Evolutionary conservation across 371 early-diverging fungal species (phyloP), one percentile per base, ranked within the genome.

Genomic region (Fennellomyces sp.): DNA sequence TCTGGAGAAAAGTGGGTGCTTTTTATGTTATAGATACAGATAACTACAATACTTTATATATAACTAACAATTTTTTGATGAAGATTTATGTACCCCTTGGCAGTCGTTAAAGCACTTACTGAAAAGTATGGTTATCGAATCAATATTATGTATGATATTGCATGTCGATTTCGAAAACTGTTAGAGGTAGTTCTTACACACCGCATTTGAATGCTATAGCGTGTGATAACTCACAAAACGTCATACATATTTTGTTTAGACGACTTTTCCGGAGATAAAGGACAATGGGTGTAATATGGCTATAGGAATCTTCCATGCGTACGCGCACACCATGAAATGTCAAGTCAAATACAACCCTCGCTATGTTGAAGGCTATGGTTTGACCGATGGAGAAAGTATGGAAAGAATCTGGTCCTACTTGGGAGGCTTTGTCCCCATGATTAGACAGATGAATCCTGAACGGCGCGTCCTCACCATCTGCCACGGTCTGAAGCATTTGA

Each of bases 341-440:
- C 53, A 60, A 45, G 47, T 53, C 3, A n/a, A 42, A 4, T 60
- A 45, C 45, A 52, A 60, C 27, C 61, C 60, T 19, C 21, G 52
- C 3, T 59, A 36, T 26, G 28, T 48, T 6, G 21, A 35, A 59
- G 38, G 52, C 29, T 52, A 29, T 39, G 60, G 52, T 5, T 28
- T 51, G 12, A 52, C 52, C 3, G 52, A 59, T 29, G 60, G 60
- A 15, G 60, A 52, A 51, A 52, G 52, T 3, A 36, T 31, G n/a
- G n/a, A n/a, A n/a, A n/a, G n/a, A n/a, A n/a, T n/a, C n/a, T n/a
- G n/a, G n/a, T n/a, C n/a, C n/a, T n/a, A n/a, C n/a, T n/a, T n/a
- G n/a, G n/a, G n/a, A n/a, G n/a, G n/a, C n/a, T n/a, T n/a, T n/a
- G n/a, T n/a, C n/a, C n/a, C n/a, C n/a, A n/a, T n/a, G n/a, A n/a